Base-by-base conservation (phyloP, 805 yeast species). In the Candida argentea region DNA sequence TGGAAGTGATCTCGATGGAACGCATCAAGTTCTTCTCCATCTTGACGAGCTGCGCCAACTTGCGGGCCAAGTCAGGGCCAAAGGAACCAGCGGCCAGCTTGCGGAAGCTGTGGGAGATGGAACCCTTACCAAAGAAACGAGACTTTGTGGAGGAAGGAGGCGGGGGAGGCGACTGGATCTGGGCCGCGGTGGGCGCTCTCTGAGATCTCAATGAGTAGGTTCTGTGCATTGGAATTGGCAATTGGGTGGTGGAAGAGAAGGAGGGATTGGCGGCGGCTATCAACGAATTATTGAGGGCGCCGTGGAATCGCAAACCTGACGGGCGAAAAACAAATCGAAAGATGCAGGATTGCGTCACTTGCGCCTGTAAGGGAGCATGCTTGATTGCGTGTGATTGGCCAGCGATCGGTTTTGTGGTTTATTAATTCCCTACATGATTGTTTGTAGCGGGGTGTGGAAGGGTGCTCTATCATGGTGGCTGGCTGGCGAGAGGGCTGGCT, bases 1-100 rank as follows among this genome's bases (percentile, higher is more conserved):
- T 74, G 44, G 96, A 85, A 35, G 85, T 87, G 40, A 84, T 69
- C 67, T 91, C 97, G 49, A 91, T 70, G 37, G 94, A 76, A 61
- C 95, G 79, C 82, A 87, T 79, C 40, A 89, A 81, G 58, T 83
- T 82, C 73, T 91, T 91, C 68, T 89, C 98, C 71, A 86, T 82
- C 73, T 89, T 91, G 55, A 91, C 84, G 55, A 84, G 73, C 49
- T 80, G 86, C 23, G 94, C 78, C 50, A 89, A 73, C 57, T 89
- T 89, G 62, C 93, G 77, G 24, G 96, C 73, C 50, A 91, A 70
- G 61, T 89, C 96, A 25, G 97, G 97, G 33, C 96, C 96, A 50
- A 85, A 73, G 25, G 81, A 74, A 40, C 94, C 95, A 33, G 96
- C 94, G 34, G 94, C 71, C 44, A 73, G 66, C 58, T 79, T 84